Evolutionary conservation across 768 basidiomycete genomes (phyloP).

Genomic region (Phaffia tasmanica): DNA sequence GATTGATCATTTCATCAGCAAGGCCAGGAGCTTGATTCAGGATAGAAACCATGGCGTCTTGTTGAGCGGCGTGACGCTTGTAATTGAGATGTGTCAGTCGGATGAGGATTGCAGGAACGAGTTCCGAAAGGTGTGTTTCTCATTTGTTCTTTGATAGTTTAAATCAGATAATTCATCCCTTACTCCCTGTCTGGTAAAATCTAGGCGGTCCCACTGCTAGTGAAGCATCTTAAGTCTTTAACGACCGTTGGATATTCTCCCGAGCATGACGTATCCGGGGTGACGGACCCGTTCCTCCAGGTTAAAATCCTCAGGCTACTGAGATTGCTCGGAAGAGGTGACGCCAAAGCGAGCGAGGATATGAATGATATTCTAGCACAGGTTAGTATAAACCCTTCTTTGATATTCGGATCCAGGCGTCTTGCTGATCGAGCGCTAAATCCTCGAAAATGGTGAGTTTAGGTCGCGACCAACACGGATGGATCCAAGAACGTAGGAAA

Average conservation of each 20-base stretch:
- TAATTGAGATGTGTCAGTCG: slow-evolving; percentile 82
- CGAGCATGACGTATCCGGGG: slow-evolving; percentile 98
- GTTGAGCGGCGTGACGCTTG: slow-evolving; percentile 83
- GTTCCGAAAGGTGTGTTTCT: slow-evolving; percentile 65
- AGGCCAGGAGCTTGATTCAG: slow-evolving; percentile 79
- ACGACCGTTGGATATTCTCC: slow-evolving; percentile 95
- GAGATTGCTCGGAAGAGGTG: slow-evolving; percentile 73
- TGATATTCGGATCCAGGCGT: background rate
- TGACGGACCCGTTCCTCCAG: slow-evolving; percentile 53
- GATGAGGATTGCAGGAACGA: slow-evolving; percentile 64
- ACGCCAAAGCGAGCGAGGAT: slow-evolving; percentile 74
- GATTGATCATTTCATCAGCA: slow-evolving; percentile 75
- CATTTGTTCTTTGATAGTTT: no score
- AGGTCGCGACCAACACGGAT: slow-evolving; percentile 99
- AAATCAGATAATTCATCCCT: background rate
- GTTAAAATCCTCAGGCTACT: slow-evolving; percentile 81
- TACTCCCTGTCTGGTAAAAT: background rate
- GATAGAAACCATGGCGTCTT: slow-evolving; percentile 97
- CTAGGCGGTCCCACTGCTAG: slow-evolving; percentile 82
- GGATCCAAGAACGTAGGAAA: slow-evolving; percentile 97
- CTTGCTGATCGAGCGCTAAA: background rate
- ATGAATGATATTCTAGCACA: slow-evolving; percentile 99
- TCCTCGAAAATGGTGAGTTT: background rate
- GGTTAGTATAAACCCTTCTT: slow-evolving; percentile 40
- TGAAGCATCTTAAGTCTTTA: slow-evolving; percentile 85